phyloP scores from a whole-genome alignment of 192 early-diverging fungal genomes.

The Backusella australiensis region DNA sequence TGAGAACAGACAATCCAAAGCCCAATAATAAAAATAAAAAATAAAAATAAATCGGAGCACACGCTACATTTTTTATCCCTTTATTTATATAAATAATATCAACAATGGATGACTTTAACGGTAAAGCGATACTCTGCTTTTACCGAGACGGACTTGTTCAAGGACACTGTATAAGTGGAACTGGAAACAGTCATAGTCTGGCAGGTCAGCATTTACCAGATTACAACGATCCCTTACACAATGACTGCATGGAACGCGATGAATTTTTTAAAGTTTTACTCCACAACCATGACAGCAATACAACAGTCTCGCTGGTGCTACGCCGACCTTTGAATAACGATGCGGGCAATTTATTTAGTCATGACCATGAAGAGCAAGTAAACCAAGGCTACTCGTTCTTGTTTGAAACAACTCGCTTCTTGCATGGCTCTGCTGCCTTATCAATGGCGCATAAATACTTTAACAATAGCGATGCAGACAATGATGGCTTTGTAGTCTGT shows the following conservation, averaged over 20 bases:
- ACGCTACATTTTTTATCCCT: background rate
- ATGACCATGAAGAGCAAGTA: slow-evolving; percentile 9
- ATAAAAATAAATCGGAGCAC: background rate
- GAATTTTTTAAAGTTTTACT: slow-evolving; percentile 14
- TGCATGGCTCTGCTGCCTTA: background rate
- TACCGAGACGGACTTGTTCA: background rate
- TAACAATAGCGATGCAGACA: too few relatives aligned
- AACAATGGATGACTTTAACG: background rate
- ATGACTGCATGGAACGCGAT: slow-evolving; percentile 21
- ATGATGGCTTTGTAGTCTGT: background rate
- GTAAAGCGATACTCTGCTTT: background rate
- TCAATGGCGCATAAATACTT: background rate
- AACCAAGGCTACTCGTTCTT: background rate
- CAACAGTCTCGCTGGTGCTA: background rate
- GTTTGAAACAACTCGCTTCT: slow-evolving; percentile 6
- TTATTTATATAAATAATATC: background rate
- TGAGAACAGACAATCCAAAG: background rate
- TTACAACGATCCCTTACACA: slow-evolving; percentile 3
- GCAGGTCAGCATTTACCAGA: background rate
- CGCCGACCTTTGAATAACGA: background rate
- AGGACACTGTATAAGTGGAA: slow-evolving; percentile 1
- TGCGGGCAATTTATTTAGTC: background rate
- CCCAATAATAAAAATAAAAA: background rate
- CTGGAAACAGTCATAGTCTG: background rate
- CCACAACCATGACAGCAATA: background rate